Evolutionary conservation across 371 early-diverging fungal genomes (phyloP).

Genomic region (Mortierella polycephala): DNA sequence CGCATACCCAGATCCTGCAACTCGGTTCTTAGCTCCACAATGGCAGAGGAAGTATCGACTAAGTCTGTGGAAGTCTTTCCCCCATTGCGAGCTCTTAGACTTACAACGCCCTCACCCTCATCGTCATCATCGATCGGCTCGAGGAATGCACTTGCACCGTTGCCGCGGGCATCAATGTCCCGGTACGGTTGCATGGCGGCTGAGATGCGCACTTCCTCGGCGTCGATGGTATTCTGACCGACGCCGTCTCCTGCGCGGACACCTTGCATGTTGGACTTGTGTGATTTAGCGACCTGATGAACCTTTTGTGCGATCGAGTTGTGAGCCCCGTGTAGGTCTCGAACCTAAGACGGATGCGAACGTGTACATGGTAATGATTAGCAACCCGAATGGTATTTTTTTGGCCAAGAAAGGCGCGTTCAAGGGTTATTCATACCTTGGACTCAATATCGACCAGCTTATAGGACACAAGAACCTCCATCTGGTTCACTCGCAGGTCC

Average conservation of each 20-base stretch:
- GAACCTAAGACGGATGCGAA: conserved; percentile 15
- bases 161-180: conserved; percentile 33
- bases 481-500: conserved; percentile 52
- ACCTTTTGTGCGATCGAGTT: conserved; percentile 54
- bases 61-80: conserved; percentile 16
- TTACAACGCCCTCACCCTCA: conserved; percentile 19
- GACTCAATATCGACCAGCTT: conserved; percentile 54
- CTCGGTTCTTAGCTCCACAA: conserved; percentile 43
- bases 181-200: conserved; percentile 49
- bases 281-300: conserved; percentile 50
- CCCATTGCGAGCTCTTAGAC: conserved; percentile 5
- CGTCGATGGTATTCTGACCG: conserved; percentile 36
- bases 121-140: conserved; percentile 22
- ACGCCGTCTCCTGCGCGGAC: conserved; percentile 42
- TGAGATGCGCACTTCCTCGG: conserved; percentile 26
- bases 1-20: conserved; percentile 32
- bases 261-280: conserved; percentile 51
- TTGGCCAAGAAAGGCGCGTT: background rate
- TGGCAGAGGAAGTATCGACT: conserved; percentile 28
- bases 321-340: conserved; percentile 54
- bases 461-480: conserved; percentile 53
- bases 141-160: conserved; percentile 25
- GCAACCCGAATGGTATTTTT: background rate
- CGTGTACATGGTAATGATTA: too few species aligned
- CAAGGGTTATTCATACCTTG: conserved; percentile 28